Evolutionary conservation across 768 basidiomycete genomes (phyloP).

Genomic region (Amanita pallidorosea): DNA sequence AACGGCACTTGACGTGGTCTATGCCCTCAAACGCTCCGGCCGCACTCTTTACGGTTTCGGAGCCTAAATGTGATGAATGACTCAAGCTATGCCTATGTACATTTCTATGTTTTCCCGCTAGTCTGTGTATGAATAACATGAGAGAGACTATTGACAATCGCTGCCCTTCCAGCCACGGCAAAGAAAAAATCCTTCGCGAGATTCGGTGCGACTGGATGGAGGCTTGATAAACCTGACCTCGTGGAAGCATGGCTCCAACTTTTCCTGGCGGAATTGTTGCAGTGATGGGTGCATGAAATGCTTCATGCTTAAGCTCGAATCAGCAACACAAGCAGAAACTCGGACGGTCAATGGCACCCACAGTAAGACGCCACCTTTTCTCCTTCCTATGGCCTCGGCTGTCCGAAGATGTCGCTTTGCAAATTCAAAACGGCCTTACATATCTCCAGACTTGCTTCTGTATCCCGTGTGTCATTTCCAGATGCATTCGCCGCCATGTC

Average conservation of each 20-base stretch:
- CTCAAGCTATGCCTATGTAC: not conserved
- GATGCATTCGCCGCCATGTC: conserved; percentile 86
- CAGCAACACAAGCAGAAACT: too few species aligned
- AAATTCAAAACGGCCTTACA: conserved; percentile 66
- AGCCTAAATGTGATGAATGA: conserved; percentile 28
- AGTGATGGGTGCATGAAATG: conserved; percentile 72
- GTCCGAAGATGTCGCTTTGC: conserved; percentile 40
- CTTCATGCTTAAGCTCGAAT: conserved; percentile 49
- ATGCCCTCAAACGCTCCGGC: conserved; percentile 63
- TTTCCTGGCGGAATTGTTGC: conserved; percentile 48
- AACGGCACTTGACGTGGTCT: conserved; percentile 78
- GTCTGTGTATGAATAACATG: not conserved
- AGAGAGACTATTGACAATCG: not conserved
- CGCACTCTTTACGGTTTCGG: conserved; percentile 81
- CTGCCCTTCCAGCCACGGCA: conserved; percentile 59
- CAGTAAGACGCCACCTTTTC: conserved; percentile 47
- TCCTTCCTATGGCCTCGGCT: conserved; percentile 29
- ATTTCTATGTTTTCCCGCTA: not conserved
- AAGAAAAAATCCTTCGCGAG: conserved; percentile 79
- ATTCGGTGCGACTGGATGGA: conserved; percentile 64
- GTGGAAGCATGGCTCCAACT: conserved; percentile 53
- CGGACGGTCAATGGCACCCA: conserved; percentile 19
- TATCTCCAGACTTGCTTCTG: conserved; percentile 59
- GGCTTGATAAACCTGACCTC: conserved; percentile 71
- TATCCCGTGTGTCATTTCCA: conserved; percentile 60